These are phyloP conservation scores for Luffa acutangula DNA, from an alignment of 306 rosid species.

Conservation along the genomic window DNA sequence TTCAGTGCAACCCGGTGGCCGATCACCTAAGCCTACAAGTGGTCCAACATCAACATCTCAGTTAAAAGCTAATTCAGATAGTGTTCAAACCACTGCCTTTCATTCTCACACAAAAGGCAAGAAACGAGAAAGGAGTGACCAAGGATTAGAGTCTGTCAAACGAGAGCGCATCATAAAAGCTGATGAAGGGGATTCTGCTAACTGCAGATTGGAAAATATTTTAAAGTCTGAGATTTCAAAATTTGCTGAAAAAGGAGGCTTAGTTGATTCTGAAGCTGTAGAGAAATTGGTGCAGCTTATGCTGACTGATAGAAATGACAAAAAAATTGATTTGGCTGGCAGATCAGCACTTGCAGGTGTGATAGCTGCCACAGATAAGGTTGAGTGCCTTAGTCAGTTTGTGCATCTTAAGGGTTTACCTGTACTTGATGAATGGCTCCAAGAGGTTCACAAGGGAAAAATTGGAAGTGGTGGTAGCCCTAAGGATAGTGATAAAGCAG, in stretches of 20 bases:
- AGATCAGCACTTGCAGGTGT: constrained; percentile 68
- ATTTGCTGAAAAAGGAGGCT: constrained; percentile 84
- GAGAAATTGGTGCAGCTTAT: constrained; percentile 71
- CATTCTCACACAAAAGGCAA: constrained; percentile 64
- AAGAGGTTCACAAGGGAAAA: constrained; percentile 79
- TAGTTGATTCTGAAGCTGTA: constrained; percentile 63
- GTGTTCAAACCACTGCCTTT: constrained; percentile 51
- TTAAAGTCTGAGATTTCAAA: constrained; percentile 65
- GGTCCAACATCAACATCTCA: constrained; percentile 67
- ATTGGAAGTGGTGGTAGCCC: constrained; percentile 40
- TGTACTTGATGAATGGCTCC: constrained; percentile 87
- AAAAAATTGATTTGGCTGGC: constrained; percentile 62
- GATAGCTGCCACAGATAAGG: constrained; percentile 57
- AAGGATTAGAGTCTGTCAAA: constrained; percentile 57
- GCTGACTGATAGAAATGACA: constrained; percentile 59
- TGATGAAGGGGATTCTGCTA: constrained; percentile 76
- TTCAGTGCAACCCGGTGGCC: constrained; percentile 61
- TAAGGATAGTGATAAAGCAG: constrained; percentile 58
- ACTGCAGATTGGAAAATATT: constrained; percentile 36
- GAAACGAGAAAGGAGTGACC: constrained; percentile 80
- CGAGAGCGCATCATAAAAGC: constrained; percentile 47
- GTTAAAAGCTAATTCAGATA: constrained; percentile 64
- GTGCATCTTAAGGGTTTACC: constrained; percentile 67
- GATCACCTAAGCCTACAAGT: constrained; percentile 73
- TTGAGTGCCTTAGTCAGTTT: constrained; percentile 63